Evolutionary conservation across 2,329 filamentous ascomycete genomes (phyloP).

Genomic region (Talaromyces sp.): DNA sequence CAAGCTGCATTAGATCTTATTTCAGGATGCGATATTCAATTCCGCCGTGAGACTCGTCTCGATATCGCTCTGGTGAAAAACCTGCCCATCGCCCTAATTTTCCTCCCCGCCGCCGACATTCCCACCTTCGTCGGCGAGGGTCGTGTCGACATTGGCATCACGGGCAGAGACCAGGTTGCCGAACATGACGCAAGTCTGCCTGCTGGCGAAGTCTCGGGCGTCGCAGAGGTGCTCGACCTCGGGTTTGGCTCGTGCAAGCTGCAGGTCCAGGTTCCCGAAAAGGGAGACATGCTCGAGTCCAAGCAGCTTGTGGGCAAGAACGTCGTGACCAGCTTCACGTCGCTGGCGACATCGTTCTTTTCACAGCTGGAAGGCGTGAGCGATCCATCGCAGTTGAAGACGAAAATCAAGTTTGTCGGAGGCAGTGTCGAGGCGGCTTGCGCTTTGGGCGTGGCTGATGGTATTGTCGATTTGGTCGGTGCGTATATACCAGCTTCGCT

Average conservation of each 20-base stretch:
- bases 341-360: slow-evolving; percentile 80
- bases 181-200: slow-evolving; percentile 68
- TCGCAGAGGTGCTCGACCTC: slow-evolving; percentile 84
- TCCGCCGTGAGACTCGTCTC: slow-evolving; percentile 87
- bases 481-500: slow-evolving; percentile 35
- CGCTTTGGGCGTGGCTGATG: slow-evolving; percentile 89
- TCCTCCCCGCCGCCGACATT: slow-evolving; percentile 95
- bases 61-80: slow-evolving; percentile 99
- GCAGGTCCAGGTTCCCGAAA: slow-evolving; percentile 93
- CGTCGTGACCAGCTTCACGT: slow-evolving; percentile 92
- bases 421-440: slow-evolving; percentile 97
- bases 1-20: slow-evolving; percentile 84
- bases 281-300: slow-evolving; percentile 65
- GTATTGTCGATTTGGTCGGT: slow-evolving; percentile 97
- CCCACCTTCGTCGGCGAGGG: slow-evolving; percentile 96
- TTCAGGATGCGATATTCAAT: slow-evolving; percentile 91
- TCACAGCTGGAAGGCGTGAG: slow-evolving; percentile 60
- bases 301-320: slow-evolving; percentile 85
- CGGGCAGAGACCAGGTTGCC: slow-evolving; percentile 84
- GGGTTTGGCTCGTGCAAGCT: slow-evolving; percentile 88
- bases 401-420: slow-evolving; percentile 88
- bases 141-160: slow-evolving; percentile 89
- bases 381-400: slow-evolving; percentile 16
- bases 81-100: slow-evolving; percentile 88
- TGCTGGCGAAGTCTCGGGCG: slow-evolving; percentile 48